These are phyloP conservation scores for Aspergillus puulaauensis DNA, from an alignment of 2,329 filamentous ascomycete species.

Conservation along the genomic window DNA sequence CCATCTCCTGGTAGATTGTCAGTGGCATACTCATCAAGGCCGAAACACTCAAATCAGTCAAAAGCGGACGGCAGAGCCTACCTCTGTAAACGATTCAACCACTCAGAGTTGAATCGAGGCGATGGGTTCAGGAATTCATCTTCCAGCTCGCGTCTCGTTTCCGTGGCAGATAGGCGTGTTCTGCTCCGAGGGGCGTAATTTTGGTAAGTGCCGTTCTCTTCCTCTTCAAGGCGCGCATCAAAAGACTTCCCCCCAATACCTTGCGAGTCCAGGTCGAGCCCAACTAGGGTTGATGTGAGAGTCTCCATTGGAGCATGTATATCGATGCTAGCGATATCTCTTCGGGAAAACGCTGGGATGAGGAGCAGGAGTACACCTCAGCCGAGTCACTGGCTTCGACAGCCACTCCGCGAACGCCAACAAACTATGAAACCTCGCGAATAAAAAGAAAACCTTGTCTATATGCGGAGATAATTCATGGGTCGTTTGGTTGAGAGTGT, in stretches of 20 bases:
- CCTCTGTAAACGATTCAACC: slow-evolving; percentile 88
- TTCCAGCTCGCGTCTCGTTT: slow-evolving; percentile 71
- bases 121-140: slow-evolving; percentile 76
- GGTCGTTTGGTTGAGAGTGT: not conserved
- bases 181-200: slow-evolving; percentile 44
- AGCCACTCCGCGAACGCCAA: not conserved
- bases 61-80: slow-evolving; percentile 31
- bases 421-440: not conserved
- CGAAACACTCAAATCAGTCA: not conserved
- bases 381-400: not conserved
- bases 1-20: slow-evolving; percentile 60
- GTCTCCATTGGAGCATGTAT: slow-evolving; percentile 25
- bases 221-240: slow-evolving; percentile 30
- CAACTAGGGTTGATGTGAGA: slow-evolving; percentile 27
- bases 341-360: not conserved
- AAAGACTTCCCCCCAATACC: slow-evolving; percentile 24
- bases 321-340: not conserved
- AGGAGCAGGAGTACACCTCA: not conserved
- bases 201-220: slow-evolving; percentile 30
- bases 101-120: slow-evolving; percentile 73
- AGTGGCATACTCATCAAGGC: not conserved
- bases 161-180: slow-evolving; percentile 51
- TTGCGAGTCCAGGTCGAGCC: slow-evolving; percentile 27
- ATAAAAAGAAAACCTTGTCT: not conserved
- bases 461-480: not conserved